Conservation (phyloP, 2,329 filamentous ascomycete genomes). For the Leptographium flavum region DNA sequence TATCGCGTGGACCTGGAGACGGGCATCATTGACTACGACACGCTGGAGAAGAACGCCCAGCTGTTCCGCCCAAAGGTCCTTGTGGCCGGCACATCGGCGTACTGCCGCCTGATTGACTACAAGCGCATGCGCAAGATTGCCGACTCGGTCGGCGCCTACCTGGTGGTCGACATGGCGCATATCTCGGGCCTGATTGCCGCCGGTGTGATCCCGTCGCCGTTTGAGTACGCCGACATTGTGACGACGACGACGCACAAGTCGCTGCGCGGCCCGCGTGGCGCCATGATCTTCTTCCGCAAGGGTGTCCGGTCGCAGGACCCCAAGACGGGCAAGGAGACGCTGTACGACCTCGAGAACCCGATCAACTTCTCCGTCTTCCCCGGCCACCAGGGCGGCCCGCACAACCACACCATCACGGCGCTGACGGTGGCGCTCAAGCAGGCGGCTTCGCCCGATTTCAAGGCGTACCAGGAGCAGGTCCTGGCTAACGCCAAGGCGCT, state of each 20-base stretch:
- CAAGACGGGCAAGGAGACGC: conserved; percentile 78
- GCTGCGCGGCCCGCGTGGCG: conserved; percentile 87
- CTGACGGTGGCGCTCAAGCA: conserved; percentile 91
- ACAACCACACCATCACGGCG: conserved; percentile 99
- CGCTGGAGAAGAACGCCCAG: conserved; percentile 74
- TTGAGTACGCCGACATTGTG: conserved; percentile 85
- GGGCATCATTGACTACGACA: conserved; percentile 94
- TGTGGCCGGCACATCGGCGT: conserved; percentile 91
- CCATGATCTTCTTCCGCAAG: conserved; percentile 99
- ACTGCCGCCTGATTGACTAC: conserved; percentile 97
- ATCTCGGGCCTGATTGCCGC: conserved; percentile 93
- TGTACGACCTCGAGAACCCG: conserved; percentile 87
- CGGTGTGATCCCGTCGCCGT: conserved; percentile 85
- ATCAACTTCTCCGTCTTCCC: conserved; percentile 99
- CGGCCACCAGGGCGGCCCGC: conserved; percentile 93
- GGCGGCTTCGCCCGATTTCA: conserved; percentile 80
- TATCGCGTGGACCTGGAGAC: conserved; percentile 84
- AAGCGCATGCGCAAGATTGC: conserved; percentile 91
- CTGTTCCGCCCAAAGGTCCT: conserved; percentile 94
- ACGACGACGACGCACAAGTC: conserved; percentile 99
- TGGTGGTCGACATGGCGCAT: conserved; percentile 96
- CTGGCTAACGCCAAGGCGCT: conserved; percentile 87
- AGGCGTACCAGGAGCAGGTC: conserved; percentile 84
- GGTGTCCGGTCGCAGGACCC: conserved; percentile 79
- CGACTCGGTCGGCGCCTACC: conserved; percentile 84